These are phyloP conservation scores for Echria macrotheca DNA, from an alignment of 495 filamentous ascomycete species.

Conservation along the genomic window DNA sequence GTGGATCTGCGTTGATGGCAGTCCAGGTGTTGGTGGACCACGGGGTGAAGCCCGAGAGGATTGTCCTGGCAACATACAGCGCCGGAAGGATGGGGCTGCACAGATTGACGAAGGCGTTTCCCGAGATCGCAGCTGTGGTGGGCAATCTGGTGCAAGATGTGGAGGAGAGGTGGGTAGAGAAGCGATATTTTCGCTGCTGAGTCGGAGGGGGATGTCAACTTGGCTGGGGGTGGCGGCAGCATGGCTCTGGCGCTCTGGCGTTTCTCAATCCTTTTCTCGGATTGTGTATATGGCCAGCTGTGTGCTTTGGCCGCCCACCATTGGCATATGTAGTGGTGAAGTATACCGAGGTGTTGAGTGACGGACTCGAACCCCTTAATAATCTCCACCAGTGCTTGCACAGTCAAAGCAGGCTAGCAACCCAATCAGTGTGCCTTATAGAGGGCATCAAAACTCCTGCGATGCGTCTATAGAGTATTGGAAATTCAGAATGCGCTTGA, in stretches of 20 bases:
- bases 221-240: background rate
- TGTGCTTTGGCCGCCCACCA: too few species aligned
- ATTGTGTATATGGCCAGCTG: too few species aligned
- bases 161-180: conserved; percentile 36
- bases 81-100: conserved; percentile 56
- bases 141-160: conserved; percentile 52
- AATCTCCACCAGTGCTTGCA: too few species aligned
- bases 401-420: too few species aligned
- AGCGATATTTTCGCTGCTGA: conserved; percentile 33
- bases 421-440: too few species aligned
- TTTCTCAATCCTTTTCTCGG: background rate
- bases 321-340: too few species aligned
- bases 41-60: conserved; percentile 76
- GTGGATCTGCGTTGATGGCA: conserved; percentile 92
- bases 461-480: too few species aligned
- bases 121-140: conserved; percentile 76
- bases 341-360: too few species aligned
- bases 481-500: too few species aligned
- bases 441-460: too few species aligned
- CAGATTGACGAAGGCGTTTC: conserved; percentile 78
- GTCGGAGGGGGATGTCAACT: background rate
- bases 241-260: background rate
- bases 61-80: conserved; percentile 45
- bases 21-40: conserved; percentile 91
- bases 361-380: too few species aligned